Evolutionary conservation across 202 grass and related monocot genomes (phyloP).

Genomic region (Hordeum pubiflorum): DNA sequence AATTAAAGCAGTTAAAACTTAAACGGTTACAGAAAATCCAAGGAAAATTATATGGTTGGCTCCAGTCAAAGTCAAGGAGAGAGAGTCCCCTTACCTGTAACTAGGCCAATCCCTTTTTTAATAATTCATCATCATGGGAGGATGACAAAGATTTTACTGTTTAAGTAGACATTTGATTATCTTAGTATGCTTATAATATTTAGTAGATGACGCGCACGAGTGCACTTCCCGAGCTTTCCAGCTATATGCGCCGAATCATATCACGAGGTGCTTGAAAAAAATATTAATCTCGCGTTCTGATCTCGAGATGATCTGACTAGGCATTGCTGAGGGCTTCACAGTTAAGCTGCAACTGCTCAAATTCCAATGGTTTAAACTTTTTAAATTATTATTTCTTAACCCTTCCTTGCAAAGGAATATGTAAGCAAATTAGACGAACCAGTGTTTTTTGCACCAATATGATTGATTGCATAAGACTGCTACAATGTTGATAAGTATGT

Average conservation of each 20-base stretch:
- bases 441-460: constrained; percentile 19
- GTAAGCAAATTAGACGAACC: constrained; percentile 25
- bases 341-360: constrained; percentile 38
- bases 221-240: constrained; percentile 92
- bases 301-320: constrained; percentile 57
- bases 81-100: constrained; percentile 21
- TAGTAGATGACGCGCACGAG: constrained; percentile 71
- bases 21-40: constrained; percentile 24
- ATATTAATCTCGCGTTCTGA: constrained; percentile 40
- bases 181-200: constrained; percentile 41
- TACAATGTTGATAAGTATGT: constrained; percentile 16
- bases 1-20: constrained; percentile 6
- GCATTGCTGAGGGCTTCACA: constrained; percentile 25
- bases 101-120: constrained; percentile 40
- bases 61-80: constrained; percentile 70
- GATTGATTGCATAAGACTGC: constrained; percentile 17
- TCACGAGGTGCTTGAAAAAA: constrained; percentile 46
- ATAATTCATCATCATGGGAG: constrained; percentile 53
- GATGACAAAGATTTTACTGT: constrained; percentile 87
- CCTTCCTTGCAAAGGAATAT: constrained; percentile 27
- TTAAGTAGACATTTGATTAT: constrained; percentile 50
- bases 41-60: constrained; percentile 22
- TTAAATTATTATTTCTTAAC: constrained; percentile 30
- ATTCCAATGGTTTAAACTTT: constrained; percentile 37
- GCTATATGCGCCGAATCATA: constrained; percentile 62